Conservation (phyloP, 1,284 basidiomycete genomes). For the Microbotryum lychnidis-dioicae region DNA sequence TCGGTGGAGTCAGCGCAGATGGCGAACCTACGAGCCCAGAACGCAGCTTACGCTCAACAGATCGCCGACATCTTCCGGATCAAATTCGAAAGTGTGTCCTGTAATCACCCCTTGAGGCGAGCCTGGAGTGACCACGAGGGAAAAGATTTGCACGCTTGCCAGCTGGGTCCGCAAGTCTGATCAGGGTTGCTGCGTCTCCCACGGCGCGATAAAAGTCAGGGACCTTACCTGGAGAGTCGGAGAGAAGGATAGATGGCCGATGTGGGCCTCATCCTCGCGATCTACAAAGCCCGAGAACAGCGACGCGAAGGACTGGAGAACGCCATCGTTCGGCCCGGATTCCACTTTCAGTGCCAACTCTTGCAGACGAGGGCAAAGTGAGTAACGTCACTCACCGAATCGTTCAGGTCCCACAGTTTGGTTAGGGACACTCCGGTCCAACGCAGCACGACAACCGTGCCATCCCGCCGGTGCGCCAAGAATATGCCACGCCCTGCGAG, state of each 20-base stretch:
- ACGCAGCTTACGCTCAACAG: not conserved
- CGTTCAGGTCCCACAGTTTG: conserved; percentile 53
- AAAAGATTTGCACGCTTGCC: conserved; percentile 51
- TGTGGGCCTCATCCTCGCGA: conserved; percentile 51
- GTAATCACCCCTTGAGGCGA: conserved; percentile 49
- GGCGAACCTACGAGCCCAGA: not conserved
- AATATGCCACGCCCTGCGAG: conserved; percentile 39
- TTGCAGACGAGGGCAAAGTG: conserved; percentile 5
- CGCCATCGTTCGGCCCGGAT: too few species aligned
- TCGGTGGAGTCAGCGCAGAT: not conserved
- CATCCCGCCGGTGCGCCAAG: conserved; percentile 48
- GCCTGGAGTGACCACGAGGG: conserved; percentile 51
- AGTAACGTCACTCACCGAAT: conserved; percentile 46
- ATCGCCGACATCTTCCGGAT: conserved; percentile 45
- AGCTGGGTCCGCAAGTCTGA: conserved; percentile 30
- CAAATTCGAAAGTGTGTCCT: conserved; percentile 62
- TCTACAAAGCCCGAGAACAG: conserved; percentile 51
- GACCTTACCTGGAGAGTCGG: conserved; percentile 50
- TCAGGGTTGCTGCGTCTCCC: not conserved
- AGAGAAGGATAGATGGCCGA: conserved; percentile 69
- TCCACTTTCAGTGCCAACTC: not conserved
- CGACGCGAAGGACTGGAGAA: conserved; percentile 34
- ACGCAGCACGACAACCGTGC: conserved; percentile 50
- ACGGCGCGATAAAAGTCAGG: conserved; percentile 15
- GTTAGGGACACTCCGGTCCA: conserved; percentile 45